Evolutionary conservation across 768 basidiomycete species (phyloP).

Genomic region (Holtermanniella nyarrowii): DNA sequence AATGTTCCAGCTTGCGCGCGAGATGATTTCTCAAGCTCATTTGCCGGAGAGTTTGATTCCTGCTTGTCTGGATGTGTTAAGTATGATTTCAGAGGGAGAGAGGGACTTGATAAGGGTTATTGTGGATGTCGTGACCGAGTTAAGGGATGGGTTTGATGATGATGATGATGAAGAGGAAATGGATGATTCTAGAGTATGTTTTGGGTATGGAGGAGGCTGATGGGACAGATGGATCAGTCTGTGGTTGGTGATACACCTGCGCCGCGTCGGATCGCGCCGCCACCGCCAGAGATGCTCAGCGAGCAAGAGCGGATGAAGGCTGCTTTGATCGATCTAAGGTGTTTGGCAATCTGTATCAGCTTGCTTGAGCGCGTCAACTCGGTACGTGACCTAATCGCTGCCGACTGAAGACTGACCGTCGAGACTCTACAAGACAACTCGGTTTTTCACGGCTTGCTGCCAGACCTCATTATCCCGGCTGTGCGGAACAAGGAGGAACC

Average conservation of each 20-base stretch:
- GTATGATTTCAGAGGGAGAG: conserved; percentile 61
- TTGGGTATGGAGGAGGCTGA: background rate
- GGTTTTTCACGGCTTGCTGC: conserved; percentile 55
- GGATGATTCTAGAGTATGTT: conserved; percentile 2
- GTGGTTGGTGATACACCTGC: conserved; percentile 41
- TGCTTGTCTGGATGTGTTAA: conserved; percentile 71
- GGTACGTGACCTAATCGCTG: conserved; percentile 46
- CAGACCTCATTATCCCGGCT: conserved; percentile 82
- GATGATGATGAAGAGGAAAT: conserved; percentile 17
- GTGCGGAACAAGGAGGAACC: conserved; percentile 74
- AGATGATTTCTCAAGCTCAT: conserved; percentile 64
- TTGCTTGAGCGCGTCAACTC: conserved; percentile 79
- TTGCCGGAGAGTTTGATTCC: conserved; percentile 63
- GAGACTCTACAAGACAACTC: conserved; percentile 54
- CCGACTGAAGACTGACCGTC: background rate
- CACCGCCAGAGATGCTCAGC: conserved; percentile 11
- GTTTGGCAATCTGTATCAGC: conserved; percentile 64
- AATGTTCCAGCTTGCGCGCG: conserved; percentile 79
- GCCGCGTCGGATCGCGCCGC: conserved; percentile 4
- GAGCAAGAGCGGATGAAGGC: conserved; percentile 53
- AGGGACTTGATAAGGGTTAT: conserved; percentile 76
- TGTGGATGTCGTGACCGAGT: conserved; percentile 74
- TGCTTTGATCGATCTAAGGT: conserved; percentile 62
- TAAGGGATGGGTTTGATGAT: conserved; percentile 48
- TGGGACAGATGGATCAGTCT: conserved; percentile 33